Evolutionary conservation across 495 filamentous ascomycete species (phyloP).

Genomic region (Alectoria sarmentosa): DNA sequence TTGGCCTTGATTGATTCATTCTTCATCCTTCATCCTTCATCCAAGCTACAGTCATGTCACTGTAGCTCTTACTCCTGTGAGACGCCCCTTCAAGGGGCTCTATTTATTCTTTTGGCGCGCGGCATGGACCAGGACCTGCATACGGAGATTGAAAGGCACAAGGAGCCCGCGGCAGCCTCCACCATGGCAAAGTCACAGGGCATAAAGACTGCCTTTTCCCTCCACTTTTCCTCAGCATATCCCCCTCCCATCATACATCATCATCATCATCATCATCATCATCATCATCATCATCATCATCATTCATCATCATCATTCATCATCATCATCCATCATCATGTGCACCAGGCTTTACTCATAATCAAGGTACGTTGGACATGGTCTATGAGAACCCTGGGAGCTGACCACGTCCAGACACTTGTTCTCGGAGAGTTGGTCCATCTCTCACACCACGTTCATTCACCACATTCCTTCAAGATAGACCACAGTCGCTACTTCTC

Average conservation of each 20-base stretch:
- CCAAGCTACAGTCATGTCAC: too few relatives aligned
- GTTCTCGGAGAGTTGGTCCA: background rate
- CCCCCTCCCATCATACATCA: too few relatives aligned
- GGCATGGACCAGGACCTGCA: background rate
- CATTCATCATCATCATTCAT: too few relatives aligned
- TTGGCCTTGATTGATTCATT: too few relatives aligned
- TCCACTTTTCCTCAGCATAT: too few relatives aligned
- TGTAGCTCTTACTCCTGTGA: too few relatives aligned
- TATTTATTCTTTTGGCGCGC: background rate
- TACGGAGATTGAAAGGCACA: background rate
- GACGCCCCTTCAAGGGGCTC: background rate
- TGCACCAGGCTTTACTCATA: background rate
- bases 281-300: too few relatives aligned
- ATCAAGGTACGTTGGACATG: background rate
- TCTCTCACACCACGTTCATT: slow-evolving; percentile 18
- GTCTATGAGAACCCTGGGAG: background rate
- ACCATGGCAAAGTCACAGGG: background rate
- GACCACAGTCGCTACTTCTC: background rate
- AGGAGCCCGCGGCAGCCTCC: background rate
- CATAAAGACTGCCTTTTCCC: background rate
- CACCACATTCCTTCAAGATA: slow-evolving; percentile 4
- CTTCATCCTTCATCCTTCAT: too few relatives aligned
- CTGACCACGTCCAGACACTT: background rate
- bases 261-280: too few relatives aligned
- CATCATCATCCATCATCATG: background rate